Evolutionary conservation across 1,139 yeast genomes (phyloP).

Genomic region (Blastobotrys indianensis): DNA sequence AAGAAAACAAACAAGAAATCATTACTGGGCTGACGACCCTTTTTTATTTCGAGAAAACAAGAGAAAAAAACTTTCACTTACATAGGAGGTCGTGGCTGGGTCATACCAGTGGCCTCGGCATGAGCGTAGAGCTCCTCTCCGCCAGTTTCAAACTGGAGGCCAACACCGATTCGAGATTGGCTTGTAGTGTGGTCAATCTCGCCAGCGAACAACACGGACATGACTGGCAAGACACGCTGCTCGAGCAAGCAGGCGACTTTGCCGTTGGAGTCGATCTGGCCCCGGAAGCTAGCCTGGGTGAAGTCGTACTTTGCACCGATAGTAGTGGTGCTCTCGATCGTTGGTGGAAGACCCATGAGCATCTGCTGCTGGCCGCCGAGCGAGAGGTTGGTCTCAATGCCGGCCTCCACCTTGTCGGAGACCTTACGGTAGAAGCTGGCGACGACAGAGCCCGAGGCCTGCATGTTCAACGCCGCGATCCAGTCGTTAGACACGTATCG

Average conservation of each 20-base stretch:
- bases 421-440: constrained; percentile 95
- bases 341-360: constrained; percentile 77
- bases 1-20: not conserved
- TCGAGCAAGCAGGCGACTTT: constrained; percentile 88
- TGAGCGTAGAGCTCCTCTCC: constrained; percentile 63
- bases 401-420: constrained; percentile 91
- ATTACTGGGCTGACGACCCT: not conserved
- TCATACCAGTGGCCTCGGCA: constrained; percentile 26
- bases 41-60: not conserved
- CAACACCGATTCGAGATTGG: constrained; percentile 82
- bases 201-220: constrained; percentile 84
- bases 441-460: constrained; percentile 84
- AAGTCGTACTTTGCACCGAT: constrained; percentile 97
- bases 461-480: constrained; percentile 92
- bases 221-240: constrained; percentile 88
- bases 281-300: constrained; percentile 94
- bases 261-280: constrained; percentile 88
- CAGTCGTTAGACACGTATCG: constrained; percentile 84
- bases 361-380: constrained; percentile 69
- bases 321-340: constrained; percentile 86
- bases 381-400: constrained; percentile 83
- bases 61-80: constrained; percentile 14
- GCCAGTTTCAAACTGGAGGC: constrained; percentile 95
- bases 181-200: constrained; percentile 89
- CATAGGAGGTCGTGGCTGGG: constrained; percentile 32